Evolutionary conservation across 257 asterid species (phyloP), one percentile per base, ranked within the genome.

Genomic region (Thymus mandschuricus): DNA sequence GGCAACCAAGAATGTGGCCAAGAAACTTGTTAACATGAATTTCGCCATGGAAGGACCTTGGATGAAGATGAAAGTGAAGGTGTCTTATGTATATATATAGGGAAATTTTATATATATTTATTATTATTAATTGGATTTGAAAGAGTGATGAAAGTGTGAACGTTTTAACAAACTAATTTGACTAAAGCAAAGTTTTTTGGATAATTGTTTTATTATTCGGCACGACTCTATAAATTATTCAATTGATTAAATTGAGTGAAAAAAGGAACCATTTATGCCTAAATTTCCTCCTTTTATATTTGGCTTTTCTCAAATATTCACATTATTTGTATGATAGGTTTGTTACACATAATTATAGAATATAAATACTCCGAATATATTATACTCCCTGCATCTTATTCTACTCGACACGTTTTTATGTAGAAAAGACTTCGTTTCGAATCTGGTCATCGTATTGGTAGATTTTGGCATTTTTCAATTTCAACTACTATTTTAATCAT

Each of bases 1-100:
- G 40, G 70, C 56, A n/a, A 79, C 64, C 60, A 74, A 74, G 63
- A 79, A 13, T 21, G 67, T 40, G 55, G 73, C 56, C 5, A 77
- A 35, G 11, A 77, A 21, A 8, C 34, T 5, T 35, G 52, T 15
- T 0, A 21, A 6, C 64, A 41, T 66, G 71, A 38, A 50, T 27
- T 66, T 66, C 50, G 75, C 68, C 81, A 72, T 77, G 55, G 52
- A 6, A 64, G 44, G 10, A 10, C 1, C 43, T 44, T 72, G 63
- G 7, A 49, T 55, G 29, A 69, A 28, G 6, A 0, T 0, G 62
- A 34, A 70, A 64, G 21, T 15, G 35, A 57, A 43, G 68, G 57
- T 21, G 41, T 21, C 21, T 21, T 21, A 21, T 70, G 58, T 70
- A 64, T 28, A 71, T 76, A 70, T 38, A 38, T 38, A 49, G 43